Evolutionary conservation across 768 basidiomycete species (phyloP).

Genomic region (Tylopilus subfusipes): DNA sequence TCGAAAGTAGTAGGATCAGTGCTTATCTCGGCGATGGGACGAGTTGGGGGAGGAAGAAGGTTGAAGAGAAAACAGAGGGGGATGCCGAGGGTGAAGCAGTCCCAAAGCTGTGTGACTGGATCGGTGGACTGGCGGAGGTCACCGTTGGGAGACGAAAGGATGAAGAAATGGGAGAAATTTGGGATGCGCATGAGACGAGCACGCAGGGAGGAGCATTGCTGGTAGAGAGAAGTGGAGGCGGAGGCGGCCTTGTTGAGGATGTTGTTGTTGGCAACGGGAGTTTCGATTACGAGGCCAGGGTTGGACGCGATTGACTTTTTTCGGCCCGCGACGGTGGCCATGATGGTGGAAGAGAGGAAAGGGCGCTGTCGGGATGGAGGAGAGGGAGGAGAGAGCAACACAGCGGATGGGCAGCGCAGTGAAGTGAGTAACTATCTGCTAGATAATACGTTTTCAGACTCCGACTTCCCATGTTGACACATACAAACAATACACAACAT

Average conservation of each 20-base stretch:
- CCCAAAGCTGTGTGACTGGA: conserved; percentile 93
- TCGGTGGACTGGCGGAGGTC: conserved; percentile 75
- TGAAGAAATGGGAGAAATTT: conserved; percentile 68
- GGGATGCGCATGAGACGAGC: conserved; percentile 74
- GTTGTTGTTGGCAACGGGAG: conserved; percentile 73
- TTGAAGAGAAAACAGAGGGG: conserved; percentile 97
- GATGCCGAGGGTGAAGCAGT: conserved; percentile 87
- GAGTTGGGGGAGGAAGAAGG: conserved; percentile 57
- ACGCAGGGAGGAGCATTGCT: conserved; percentile 81
- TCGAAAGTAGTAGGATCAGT: conserved; percentile 66
- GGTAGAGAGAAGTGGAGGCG: conserved; percentile 83
- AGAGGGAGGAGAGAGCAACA: not conserved
- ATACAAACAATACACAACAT: conserved; percentile 26
- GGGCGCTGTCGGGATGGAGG: too few species aligned
- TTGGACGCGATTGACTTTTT: conserved; percentile 77
- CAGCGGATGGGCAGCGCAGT: not conserved
- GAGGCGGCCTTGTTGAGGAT: conserved; percentile 91
- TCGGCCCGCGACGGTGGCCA: conserved; percentile 59
- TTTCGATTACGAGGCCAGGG: conserved; percentile 65
- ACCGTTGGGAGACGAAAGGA: conserved; percentile 52
- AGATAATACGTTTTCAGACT: conserved; percentile 34
- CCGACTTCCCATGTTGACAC: conserved; percentile 28
- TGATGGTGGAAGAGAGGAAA: conserved; percentile 32
- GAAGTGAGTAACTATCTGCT: conserved; percentile 2
- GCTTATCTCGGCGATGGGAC: conserved; percentile 50